Evolutionary conservation across 192 early-diverging fungal genomes (phyloP).

Genomic region (Entophlyctis luteolus): DNA sequence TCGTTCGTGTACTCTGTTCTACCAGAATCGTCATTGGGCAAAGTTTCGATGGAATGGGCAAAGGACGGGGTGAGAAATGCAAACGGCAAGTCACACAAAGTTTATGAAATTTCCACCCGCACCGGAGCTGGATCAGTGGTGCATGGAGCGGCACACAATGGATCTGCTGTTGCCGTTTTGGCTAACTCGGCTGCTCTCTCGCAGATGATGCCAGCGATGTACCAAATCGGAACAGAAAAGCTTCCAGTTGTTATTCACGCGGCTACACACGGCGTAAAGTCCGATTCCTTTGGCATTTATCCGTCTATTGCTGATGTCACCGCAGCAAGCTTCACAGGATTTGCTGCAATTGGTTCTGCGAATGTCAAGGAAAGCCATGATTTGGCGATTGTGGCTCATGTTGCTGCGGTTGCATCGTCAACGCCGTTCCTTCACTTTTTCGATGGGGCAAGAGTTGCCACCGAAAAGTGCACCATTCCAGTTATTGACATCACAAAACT

Average conservation of each 20-base stretch:
- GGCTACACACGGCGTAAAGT: slow-evolving; percentile 62
- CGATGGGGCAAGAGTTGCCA: slow-evolving; percentile 62
- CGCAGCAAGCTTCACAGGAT: slow-evolving; percentile 73
- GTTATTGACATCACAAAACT: slow-evolving; percentile 50
- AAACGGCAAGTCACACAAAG: slow-evolving; percentile 63
- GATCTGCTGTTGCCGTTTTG: slow-evolving; percentile 52
- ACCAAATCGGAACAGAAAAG: slow-evolving; percentile 58
- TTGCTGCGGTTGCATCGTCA: slow-evolving; percentile 57
- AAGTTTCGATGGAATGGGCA: slow-evolving; percentile 64
- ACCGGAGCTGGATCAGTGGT: slow-evolving; percentile 72
- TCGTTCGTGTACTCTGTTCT: slow-evolving; percentile 79
- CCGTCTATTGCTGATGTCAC: slow-evolving; percentile 69
- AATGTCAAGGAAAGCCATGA: slow-evolving; percentile 87
- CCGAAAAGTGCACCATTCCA: slow-evolving; percentile 48
- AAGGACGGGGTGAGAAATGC: slow-evolving; percentile 62
- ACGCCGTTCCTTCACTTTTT: slow-evolving; percentile 79
- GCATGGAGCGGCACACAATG: slow-evolving; percentile 64
- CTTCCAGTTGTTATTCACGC: slow-evolving; percentile 81
- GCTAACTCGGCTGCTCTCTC: slow-evolving; percentile 72
- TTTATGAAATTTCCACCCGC: slow-evolving; percentile 73
- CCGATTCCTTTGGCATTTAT: slow-evolving; percentile 51
- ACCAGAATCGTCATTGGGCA: slow-evolving; percentile 59
- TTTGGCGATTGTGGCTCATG: slow-evolving; percentile 77
- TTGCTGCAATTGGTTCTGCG: slow-evolving; percentile 69
- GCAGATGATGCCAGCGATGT: slow-evolving; percentile 79